Evolutionary conservation across 1,139 yeast species (phyloP), one percentile per base, ranked within the genome.

Genomic region (Yamadazyma triangularis): DNA sequence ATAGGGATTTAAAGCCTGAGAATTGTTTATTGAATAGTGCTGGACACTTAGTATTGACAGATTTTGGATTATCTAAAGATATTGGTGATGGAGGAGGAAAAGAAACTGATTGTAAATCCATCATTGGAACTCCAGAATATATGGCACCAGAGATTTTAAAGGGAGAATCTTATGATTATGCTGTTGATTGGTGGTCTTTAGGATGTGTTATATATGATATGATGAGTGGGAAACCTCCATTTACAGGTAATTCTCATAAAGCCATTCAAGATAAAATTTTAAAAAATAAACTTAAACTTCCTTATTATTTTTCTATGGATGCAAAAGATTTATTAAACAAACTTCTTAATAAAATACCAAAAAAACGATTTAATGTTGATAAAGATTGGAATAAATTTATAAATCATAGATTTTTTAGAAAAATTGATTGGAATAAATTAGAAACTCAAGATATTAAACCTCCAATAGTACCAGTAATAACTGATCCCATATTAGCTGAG

Each of bases 221-320:
- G 39, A 73, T 89, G 47, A 86, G 88, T 32, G 96, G 97, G 1
- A 73, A 79, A 31, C 96, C 97, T 0, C 97, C 97, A 2, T 88
- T 86, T 52, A 84, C 94, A 0, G 97, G 96, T 2, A 81, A 75
- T 41, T 84, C 82, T 44, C 86, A 84, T 50, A 82, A 83, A 51
- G 73, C 72, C 25, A 87, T 88, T 27, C 71, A 81, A 47, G 86
- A 84, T 43, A 86, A 84, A 55, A 85, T 89, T 30, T 64, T 81
- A 33, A 80, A 79, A 41, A 76, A 81, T 36, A 77, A 82, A 42
- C 70, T 84, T 18, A 75, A 70, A 31, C 64, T 82, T 36, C 96
- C 96, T 1, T 82, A 74, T 47, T 87, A 86, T 50, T 62, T 89
- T 35, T 77, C 93, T 8, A 65, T 71, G 23, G 95, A 88, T 34